Conservation (phyloP, 2,329 filamentous ascomycete species). For the Cryphonectria radicalis region DNA sequence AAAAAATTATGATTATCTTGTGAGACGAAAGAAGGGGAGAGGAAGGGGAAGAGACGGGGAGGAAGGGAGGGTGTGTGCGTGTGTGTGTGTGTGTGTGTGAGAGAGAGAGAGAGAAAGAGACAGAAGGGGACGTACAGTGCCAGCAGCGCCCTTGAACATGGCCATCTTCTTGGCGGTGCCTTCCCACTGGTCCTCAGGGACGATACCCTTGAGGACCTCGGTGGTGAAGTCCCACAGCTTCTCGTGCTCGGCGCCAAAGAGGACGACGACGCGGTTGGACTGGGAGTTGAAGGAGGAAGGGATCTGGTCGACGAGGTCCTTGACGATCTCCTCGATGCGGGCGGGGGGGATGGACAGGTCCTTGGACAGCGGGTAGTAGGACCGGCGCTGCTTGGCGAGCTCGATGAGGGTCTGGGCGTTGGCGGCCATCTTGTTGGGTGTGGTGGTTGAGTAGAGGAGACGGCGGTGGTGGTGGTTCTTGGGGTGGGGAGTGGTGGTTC, state of each 20-base stretch:
- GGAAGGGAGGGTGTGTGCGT: too few relatives aligned
- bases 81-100: neutral
- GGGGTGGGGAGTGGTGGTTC: slow-evolving; percentile 26
- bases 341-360: slow-evolving; percentile 60
- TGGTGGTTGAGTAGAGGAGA: slow-evolving; percentile 33
- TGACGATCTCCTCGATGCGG: slow-evolving; percentile 68
- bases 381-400: slow-evolving; percentile 69
- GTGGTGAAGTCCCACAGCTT: slow-evolving; percentile 80
- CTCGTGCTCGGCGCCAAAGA: slow-evolving; percentile 82
- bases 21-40: neutral
- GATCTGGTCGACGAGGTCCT: slow-evolving; percentile 66
- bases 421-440: slow-evolving; percentile 47
- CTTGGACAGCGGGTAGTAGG: slow-evolving; percentile 70
- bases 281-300: slow-evolving; percentile 91
- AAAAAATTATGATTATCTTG: too few relatives aligned
- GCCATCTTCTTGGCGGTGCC: slow-evolving; percentile 49
- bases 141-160: slow-evolving; percentile 73
- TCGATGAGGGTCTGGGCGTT: slow-evolving; percentile 61
- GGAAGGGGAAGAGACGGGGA: slow-evolving; percentile 3
- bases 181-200: slow-evolving; percentile 67
- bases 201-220: slow-evolving; percentile 68
- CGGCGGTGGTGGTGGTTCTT: slow-evolving; percentile 19
- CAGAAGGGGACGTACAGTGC: slow-evolving; percentile 63
- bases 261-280: slow-evolving; percentile 75
- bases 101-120: slow-evolving; percentile 1